These are phyloP conservation scores for Cladosporium sp. DNA, from an alignment of 2,329 filamentous ascomycete genomes.

Conservation along the genomic window DNA sequence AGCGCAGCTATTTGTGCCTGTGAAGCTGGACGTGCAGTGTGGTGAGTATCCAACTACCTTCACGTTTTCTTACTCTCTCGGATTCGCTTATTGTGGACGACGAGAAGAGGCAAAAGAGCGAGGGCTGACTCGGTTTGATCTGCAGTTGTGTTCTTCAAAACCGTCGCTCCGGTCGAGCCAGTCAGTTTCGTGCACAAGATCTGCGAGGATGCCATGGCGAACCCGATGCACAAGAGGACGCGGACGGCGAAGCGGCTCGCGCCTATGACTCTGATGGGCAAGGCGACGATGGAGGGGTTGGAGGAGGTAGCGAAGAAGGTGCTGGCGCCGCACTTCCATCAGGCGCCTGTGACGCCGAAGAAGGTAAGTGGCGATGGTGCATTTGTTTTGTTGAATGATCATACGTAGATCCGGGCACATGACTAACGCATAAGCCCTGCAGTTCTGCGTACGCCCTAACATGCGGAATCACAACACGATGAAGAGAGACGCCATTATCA, in stretches of 20 bases:
- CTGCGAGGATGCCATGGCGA: conserved; percentile 56
- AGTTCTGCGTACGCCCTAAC: conserved; percentile 85
- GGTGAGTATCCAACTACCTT: conserved; percentile 39
- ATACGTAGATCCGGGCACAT: not conserved
- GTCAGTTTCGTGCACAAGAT: conserved; percentile 60
- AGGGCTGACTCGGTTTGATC: not conserved
- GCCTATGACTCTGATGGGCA: conserved; percentile 60
- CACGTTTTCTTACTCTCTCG: not conserved
- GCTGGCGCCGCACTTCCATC: conserved; percentile 64
- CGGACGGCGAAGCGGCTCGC: conserved; percentile 62
- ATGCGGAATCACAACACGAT: conserved; percentile 71
- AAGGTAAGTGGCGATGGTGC: conserved; percentile 47
- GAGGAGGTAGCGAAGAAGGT: conserved; percentile 64
- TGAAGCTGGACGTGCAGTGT: conserved; percentile 58
- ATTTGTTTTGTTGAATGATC: not conserved
- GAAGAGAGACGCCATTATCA: conserved; percentile 68
- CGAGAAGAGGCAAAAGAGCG: not conserved
- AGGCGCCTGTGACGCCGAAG: conserved; percentile 47
- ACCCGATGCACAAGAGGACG: conserved; percentile 54
- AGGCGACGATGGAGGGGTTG: conserved; percentile 68
- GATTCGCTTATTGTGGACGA: not conserved
- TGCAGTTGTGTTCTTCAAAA: conserved; percentile 60
- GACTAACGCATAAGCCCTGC: not conserved
- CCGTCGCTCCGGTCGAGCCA: conserved; percentile 57
- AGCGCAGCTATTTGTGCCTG: conserved; percentile 52